phyloP scores from a whole-genome alignment of 345 rosid genomes.

The Erucastrum elatum region DNA sequence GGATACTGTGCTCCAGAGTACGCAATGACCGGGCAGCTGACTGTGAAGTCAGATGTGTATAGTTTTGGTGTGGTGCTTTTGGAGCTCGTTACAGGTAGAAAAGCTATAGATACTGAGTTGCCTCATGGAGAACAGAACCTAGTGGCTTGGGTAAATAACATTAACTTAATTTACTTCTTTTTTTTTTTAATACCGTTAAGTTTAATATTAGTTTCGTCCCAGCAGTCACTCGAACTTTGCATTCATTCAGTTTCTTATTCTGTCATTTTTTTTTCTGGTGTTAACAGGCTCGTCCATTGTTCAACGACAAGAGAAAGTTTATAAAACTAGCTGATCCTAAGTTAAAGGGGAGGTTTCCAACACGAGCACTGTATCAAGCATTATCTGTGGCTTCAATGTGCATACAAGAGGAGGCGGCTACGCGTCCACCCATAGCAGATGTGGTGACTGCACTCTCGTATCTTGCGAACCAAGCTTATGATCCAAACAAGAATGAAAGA shows the following conservation, averaged over 20 bases:
- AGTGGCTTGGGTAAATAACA: constrained; percentile 64
- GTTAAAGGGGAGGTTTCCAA: constrained; percentile 77
- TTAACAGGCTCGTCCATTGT: constrained; percentile 78
- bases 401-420: constrained; percentile 94
- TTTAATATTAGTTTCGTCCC: too few species aligned
- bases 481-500: constrained; percentile 65
- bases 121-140: constrained; percentile 98
- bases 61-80: constrained; percentile 94
- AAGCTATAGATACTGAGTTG: constrained; percentile 77
- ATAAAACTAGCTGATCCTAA: constrained; percentile 77
- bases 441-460: constrained; percentile 95
- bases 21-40: constrained; percentile 98
- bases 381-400: constrained; percentile 97
- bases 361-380: constrained; percentile 90
- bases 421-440: constrained; percentile 87
- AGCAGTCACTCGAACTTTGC: too few species aligned
- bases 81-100: constrained; percentile 93
- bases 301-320: constrained; percentile 80
- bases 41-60: constrained; percentile 92
- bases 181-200: too few species aligned
- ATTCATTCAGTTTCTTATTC: neutral
- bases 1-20: constrained; percentile 99
- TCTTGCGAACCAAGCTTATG: constrained; percentile 79
- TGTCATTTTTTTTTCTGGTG: neutral
- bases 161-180: neutral